These are phyloP conservation scores for Candida neerlandica DNA, from an alignment of 1,139 yeast species.

Conservation along the genomic window DNA sequence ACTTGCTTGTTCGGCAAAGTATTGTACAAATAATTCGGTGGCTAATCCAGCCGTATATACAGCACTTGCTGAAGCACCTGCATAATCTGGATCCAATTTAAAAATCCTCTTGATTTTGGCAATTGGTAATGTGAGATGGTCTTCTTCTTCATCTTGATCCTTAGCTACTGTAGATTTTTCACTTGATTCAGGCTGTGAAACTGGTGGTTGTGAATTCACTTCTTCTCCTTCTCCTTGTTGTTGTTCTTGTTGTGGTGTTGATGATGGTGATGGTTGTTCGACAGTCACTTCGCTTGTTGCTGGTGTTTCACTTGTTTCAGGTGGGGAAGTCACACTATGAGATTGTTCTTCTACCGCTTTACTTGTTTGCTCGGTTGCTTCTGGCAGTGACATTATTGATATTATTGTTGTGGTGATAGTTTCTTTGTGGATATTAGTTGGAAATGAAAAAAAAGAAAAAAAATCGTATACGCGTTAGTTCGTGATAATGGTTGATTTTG, in stretches of 20 bases:
- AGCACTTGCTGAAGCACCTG: slow-evolving; percentile 75
- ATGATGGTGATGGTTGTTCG: neutral
- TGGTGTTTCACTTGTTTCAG: neutral
- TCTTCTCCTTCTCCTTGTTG: slow-evolving; percentile 10
- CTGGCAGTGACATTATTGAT: slow-evolving; percentile 1
- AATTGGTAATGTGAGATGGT: slow-evolving; percentile 56
- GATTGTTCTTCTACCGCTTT: neutral
- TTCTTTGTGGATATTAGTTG: neutral
- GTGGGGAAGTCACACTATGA: neutral
- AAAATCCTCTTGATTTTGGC: slow-evolving; percentile 82
- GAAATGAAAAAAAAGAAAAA: neutral
- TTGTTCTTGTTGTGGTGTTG: slow-evolving; percentile 2
- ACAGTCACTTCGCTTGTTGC: neutral
- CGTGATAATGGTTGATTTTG: neutral
- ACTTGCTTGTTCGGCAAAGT: slow-evolving; percentile 78
- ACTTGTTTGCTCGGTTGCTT: neutral
- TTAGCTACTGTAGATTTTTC: slow-evolving; percentile 22
- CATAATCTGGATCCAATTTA: slow-evolving; percentile 82
- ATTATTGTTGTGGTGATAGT: neutral
- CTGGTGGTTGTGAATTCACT: slow-evolving; percentile 8
- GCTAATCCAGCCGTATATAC: slow-evolving; percentile 86
- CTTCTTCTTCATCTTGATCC: slow-evolving; percentile 1
- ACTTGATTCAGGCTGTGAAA: slow-evolving; percentile 14
- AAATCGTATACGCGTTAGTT: neutral
- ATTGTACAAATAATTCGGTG: slow-evolving; percentile 80